These are phyloP conservation scores for Salix udensis DNA, from an alignment of 345 rosid species.

Conservation along the genomic window DNA sequence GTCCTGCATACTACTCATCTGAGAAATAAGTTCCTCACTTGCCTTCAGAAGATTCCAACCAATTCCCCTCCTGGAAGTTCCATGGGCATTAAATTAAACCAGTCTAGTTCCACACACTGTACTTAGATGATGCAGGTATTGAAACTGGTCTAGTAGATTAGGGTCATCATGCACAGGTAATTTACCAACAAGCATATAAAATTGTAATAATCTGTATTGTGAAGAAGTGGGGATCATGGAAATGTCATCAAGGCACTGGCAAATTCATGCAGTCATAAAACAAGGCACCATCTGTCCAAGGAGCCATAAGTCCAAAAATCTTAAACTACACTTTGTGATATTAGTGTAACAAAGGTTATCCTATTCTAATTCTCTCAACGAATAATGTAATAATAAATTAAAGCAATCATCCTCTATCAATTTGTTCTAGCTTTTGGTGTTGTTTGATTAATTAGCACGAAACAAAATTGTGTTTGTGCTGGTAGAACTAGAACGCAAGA, in stretches of 20 bases:
- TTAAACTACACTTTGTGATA: background rate
- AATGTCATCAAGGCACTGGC: background rate
- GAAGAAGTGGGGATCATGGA: background rate
- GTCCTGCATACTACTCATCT: constrained; percentile 53
- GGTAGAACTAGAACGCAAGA: background rate
- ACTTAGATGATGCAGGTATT: background rate
- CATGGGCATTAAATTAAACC: background rate
- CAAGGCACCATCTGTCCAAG: background rate
- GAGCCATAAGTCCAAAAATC: background rate
- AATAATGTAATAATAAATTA: background rate
- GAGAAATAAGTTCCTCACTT: constrained; percentile 70
- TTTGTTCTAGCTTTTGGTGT: background rate
- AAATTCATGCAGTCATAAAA: background rate
- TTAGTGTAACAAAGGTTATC: background rate
- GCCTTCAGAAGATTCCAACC: constrained; percentile 96
- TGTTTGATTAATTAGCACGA: background rate
- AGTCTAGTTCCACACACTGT: background rate
- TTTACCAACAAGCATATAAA: background rate
- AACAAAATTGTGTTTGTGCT: background rate
- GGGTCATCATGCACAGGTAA: background rate
- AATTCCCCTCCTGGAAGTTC: constrained; percentile 66
- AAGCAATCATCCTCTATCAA: background rate
- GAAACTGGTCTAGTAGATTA: background rate
- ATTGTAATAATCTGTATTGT: background rate
- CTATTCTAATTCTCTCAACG: background rate